These are phyloP conservation scores for Graphilbum sp. DNA, from an alignment of 2,329 filamentous ascomycete genomes.

Conservation along the genomic window DNA sequence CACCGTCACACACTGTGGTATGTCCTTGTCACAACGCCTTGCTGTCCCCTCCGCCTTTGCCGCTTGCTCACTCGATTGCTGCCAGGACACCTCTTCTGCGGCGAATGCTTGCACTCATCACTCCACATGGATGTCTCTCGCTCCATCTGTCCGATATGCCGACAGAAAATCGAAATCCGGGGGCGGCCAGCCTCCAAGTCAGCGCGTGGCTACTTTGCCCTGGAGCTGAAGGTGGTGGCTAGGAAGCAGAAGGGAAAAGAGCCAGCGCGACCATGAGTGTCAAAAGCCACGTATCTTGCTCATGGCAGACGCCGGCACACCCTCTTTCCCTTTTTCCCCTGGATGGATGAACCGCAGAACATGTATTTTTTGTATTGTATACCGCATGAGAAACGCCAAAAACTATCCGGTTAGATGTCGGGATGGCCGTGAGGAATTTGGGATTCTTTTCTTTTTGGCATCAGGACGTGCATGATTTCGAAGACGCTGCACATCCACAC, in stretches of 20 bases:
- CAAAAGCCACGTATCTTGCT: too few relatives aligned
- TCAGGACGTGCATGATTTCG: too few relatives aligned
- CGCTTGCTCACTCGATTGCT: slow-evolving; percentile 3
- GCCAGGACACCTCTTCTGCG: slow-evolving; percentile 49
- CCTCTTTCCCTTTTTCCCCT: too few relatives aligned
- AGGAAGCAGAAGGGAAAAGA: slow-evolving; percentile 34
- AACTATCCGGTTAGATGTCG: too few relatives aligned
- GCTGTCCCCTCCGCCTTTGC: neutral
- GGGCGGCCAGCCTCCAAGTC: slow-evolving; percentile 21
- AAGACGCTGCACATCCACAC: too few relatives aligned
- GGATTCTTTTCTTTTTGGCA: too few relatives aligned
- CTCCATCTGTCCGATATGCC: slow-evolving; percentile 47
- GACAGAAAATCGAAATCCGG: slow-evolving; percentile 34
- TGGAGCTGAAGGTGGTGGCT: slow-evolving; percentile 48
- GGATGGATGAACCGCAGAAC: too few relatives aligned
- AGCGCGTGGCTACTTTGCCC: slow-evolving; percentile 34
- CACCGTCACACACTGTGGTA: slow-evolving; percentile 52
- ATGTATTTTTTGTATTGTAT: too few relatives aligned
- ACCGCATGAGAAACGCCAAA: too few relatives aligned
- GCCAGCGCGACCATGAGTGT: slow-evolving; percentile 11
- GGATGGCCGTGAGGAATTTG: too few relatives aligned
- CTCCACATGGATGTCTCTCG: slow-evolving; percentile 38
- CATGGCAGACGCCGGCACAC: too few relatives aligned
- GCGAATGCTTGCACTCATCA: slow-evolving; percentile 43
- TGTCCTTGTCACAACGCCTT: slow-evolving; percentile 12